These are phyloP conservation scores for Fistulinella prunicolor DNA, from an alignment of 768 basidiomycete genomes.

Conservation along the genomic window DNA sequence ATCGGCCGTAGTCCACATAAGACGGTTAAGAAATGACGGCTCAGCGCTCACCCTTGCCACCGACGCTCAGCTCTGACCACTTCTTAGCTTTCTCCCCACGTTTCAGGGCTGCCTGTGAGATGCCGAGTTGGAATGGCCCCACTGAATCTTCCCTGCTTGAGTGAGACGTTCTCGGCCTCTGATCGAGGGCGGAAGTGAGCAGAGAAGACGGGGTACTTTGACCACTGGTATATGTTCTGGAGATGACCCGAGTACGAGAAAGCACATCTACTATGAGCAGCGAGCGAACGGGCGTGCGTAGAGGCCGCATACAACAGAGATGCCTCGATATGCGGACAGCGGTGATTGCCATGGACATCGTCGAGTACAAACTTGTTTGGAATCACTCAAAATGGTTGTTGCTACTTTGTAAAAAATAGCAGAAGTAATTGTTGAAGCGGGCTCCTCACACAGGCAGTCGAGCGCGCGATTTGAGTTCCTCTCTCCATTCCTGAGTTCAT, in stretches of 20 bases:
- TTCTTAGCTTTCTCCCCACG: constrained; percentile 58
- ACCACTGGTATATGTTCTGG: constrained; percentile 46
- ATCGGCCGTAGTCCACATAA: neutral
- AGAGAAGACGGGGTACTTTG: constrained; percentile 46
- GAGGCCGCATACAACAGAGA: constrained; percentile 3
- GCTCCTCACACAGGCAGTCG: no score
- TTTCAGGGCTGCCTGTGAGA: constrained; percentile 53
- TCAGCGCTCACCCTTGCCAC: constrained; percentile 74
- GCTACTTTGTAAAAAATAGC: neutral
- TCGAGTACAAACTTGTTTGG: constrained; percentile 4
- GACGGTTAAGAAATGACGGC: constrained; percentile 12
- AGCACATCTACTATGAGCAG: neutral
- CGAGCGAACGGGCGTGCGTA: neutral
- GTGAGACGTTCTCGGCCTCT: constrained; percentile 41
- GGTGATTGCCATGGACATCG: constrained; percentile 12
- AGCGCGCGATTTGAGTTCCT: no score
- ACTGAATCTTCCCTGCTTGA: constrained; percentile 54
- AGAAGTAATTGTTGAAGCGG: no score
- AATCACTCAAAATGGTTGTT: neutral
- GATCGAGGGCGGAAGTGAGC: constrained; percentile 65
- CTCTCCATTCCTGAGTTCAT: no score
- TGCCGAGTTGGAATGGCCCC: constrained; percentile 76
- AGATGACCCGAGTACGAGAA: neutral
- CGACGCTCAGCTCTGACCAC: constrained; percentile 75
- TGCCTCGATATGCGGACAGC: constrained; percentile 7